Percentiles rank a stretch among this genome's conserved stretches.
Evolutionary conservation across 2,329 filamentous ascomycete species (phyloP).

Genomic region (Fusarium agapanthi): DNA sequence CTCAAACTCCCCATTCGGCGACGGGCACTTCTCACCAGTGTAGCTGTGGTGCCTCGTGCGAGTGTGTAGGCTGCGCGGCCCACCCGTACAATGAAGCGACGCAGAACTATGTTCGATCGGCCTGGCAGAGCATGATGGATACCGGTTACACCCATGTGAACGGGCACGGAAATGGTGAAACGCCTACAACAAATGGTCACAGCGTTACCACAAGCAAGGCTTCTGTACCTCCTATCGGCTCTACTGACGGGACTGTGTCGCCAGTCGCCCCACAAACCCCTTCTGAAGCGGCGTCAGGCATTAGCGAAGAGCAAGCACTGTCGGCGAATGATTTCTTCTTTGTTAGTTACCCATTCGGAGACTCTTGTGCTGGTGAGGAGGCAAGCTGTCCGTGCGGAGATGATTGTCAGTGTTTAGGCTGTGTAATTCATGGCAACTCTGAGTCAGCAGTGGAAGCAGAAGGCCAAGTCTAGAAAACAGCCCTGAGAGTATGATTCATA

Average conservation of each 20-base stretch:
- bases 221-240: conserved; percentile 12
- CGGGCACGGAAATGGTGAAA: conserved; percentile 37
- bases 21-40: conserved; percentile 57
- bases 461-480: conserved; percentile 3
- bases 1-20: conserved; percentile 29
- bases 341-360: conserved; percentile 61
- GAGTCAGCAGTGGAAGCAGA: conserved; percentile 17
- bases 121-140: conserved; percentile 53
- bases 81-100: conserved; percentile 75
- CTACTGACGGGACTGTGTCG: conserved; percentile 46
- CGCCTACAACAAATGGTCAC: conserved; percentile 26
- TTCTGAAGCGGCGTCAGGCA: conserved; percentile 55
- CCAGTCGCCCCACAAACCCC: conserved; percentile 56
- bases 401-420: conserved; percentile 67
- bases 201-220: conserved; percentile 22
- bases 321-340: conserved; percentile 67
- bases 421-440: conserved; percentile 59
- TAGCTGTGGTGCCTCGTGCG: conserved; percentile 70
- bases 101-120: conserved; percentile 60
- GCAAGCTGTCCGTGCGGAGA: conserved; percentile 66
- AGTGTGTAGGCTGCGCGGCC: conserved; percentile 73
- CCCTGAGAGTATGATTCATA: not conserved
- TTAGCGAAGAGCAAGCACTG: conserved; percentile 60
- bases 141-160: conserved; percentile 38
- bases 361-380: conserved; percentile 59